Percentiles rank a stretch among this genome's conserved stretches.
Conservation (phyloP, 164 flowering plant species). For the Hamamelis virginiana region DNA sequence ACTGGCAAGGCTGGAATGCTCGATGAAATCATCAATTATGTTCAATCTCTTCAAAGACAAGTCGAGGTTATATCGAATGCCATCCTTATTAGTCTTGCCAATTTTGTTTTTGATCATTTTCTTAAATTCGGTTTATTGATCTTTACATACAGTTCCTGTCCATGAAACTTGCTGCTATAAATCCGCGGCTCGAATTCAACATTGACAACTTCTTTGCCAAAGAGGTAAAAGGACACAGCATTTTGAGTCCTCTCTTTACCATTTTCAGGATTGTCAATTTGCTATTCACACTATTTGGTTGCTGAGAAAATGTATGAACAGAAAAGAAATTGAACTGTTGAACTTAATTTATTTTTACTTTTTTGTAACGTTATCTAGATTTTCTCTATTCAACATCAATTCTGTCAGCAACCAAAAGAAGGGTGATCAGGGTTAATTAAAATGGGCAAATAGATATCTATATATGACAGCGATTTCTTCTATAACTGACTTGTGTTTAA, state of each 20-base stretch:
- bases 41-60: conserved; percentile 94
- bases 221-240: conserved; percentile 55
- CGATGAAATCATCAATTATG: conserved; percentile 95
- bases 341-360: too few species aligned
- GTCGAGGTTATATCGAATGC: conserved; percentile 67
- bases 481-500: not conserved
- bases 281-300: too few species aligned
- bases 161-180: conserved; percentile 89
- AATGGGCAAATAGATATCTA: not conserved
- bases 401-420: too few species aligned
- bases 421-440: too few species aligned
- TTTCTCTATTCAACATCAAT: too few species aligned
- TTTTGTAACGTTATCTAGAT: too few species aligned
- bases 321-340: too few species aligned
- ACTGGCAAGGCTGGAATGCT: conserved; percentile 98
- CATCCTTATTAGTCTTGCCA: too few species aligned
- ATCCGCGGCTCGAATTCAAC: conserved; percentile 67
- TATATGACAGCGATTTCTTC: not conserved
- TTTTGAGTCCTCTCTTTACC: too few species aligned
- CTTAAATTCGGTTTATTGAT: too few species aligned
- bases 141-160: conserved; percentile 68
- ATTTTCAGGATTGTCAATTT: too few species aligned
- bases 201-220: conserved; percentile 57
- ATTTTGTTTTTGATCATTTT: not conserved
- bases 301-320: too few species aligned